A percentile compares a stretch with the other conserved stretches of the same genome.
Conservation (phyloP, 2,329 filamentous ascomycete genomes). For the Aspergillus brasiliensis region DNA sequence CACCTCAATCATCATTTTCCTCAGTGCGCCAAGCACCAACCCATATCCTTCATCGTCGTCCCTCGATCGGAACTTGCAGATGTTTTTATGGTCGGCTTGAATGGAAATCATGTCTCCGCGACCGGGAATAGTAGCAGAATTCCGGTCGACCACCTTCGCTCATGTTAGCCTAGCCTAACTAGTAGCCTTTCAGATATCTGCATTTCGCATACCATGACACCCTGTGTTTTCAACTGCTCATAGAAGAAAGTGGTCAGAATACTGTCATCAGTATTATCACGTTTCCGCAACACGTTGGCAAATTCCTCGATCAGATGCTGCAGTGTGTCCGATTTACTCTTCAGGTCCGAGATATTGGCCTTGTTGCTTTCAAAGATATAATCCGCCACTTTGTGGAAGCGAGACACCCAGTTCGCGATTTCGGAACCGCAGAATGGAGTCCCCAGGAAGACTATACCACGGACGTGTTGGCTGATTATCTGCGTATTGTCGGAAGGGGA, state of each 20-base stretch:
- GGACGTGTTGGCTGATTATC: not conserved
- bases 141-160: not conserved
- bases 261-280: not conserved
- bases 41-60: not conserved
- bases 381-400: not conserved
- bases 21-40: not conserved
- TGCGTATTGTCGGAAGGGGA: not conserved
- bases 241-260: not conserved
- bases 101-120: not conserved
- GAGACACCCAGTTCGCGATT: not conserved
- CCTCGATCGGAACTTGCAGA: not conserved
- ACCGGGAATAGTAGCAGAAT: not conserved
- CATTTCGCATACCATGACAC: not conserved
- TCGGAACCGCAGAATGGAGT: not conserved
- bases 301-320: not conserved
- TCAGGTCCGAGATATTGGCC: not conserved
- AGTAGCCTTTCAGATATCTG: too few relatives aligned
- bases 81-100: not conserved
- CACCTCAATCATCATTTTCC: not conserved
- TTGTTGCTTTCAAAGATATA: not conserved
- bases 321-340: not conserved
- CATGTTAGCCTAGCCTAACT: not conserved
- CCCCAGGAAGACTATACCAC: not conserved
- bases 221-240: not conserved
- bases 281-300: not conserved